Evolutionary conservation across 805 yeast genomes (phyloP).

Genomic region (Lipomyces spencermartinsiae): DNA sequence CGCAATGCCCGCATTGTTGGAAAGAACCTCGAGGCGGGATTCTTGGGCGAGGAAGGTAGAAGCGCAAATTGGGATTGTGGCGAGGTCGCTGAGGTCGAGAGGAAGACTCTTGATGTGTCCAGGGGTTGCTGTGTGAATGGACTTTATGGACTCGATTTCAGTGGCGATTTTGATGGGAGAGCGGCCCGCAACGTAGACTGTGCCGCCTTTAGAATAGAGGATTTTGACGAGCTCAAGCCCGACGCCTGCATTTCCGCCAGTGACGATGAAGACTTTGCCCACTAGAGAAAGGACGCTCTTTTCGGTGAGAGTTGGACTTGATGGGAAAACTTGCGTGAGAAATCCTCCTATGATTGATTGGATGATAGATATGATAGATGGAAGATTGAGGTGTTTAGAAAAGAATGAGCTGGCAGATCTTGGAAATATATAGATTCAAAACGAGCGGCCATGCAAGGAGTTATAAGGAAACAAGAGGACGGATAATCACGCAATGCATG

Average conservation of each 20-base stretch:
- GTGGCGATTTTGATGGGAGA: slow-evolving; percentile 6
- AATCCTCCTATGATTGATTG: neutral
- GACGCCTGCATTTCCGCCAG: slow-evolving; percentile 37
- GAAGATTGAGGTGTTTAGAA: too few relatives aligned
- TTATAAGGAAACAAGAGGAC: too few relatives aligned
- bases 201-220: slow-evolving; percentile 30
- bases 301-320: slow-evolving; percentile 29
- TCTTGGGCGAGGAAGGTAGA: slow-evolving; percentile 42
- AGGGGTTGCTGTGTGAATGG: slow-evolving; percentile 21
- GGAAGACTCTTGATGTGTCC: slow-evolving; percentile 24
- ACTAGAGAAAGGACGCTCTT: slow-evolving; percentile 25
- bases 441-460: too few relatives aligned
- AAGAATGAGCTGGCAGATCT: too few relatives aligned
- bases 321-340: slow-evolving; percentile 23
- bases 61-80: slow-evolving; percentile 50
- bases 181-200: slow-evolving; percentile 29
- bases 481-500: too few relatives aligned
- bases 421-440: too few relatives aligned
- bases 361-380: too few relatives aligned
- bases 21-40: slow-evolving; percentile 50
- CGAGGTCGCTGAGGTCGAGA: slow-evolving; percentile 48
- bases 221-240: slow-evolving; percentile 32
- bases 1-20: slow-evolving; percentile 56
- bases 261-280: slow-evolving; percentile 31
- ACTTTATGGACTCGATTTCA: slow-evolving; percentile 15